These are phyloP conservation scores for Glomus cerebriforme DNA, from an alignment of 192 early-diverging fungal species.

Conservation along the genomic window DNA sequence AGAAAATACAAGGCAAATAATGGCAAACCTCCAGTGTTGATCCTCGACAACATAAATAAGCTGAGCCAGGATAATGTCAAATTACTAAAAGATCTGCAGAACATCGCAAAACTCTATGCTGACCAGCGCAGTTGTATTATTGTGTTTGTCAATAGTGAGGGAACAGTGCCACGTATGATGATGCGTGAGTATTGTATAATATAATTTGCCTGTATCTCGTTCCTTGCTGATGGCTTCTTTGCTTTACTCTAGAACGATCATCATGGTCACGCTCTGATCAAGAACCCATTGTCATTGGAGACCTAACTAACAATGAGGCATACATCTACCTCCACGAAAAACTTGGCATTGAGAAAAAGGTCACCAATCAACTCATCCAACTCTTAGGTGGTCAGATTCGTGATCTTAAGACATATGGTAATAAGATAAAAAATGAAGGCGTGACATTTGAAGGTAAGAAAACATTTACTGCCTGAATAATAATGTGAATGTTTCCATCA, in stretches of 20 bases:
- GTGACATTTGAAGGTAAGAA: constrained; percentile 21
- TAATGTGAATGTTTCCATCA: constrained; percentile 27
- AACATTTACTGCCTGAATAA: constrained; percentile 24
- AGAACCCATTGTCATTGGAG: constrained; percentile 10
- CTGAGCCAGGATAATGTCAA: constrained; percentile 22
- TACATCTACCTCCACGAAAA: constrained; percentile 19
- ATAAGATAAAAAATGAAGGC: constrained; percentile 2
- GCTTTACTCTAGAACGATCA: constrained; percentile 28
- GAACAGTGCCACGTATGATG: constrained; percentile 16
- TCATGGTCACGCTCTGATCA: constrained; percentile 12
- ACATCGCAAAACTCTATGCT: constrained; percentile 24
- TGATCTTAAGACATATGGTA: constrained; percentile 26
- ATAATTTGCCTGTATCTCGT: constrained; percentile 25
- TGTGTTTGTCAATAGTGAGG: constrained; percentile 30
- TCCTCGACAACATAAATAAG: constrained; percentile 28
- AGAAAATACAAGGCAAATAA: constrained; percentile 25
- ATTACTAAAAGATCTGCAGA: constrained; percentile 18
- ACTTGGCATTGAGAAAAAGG: constrained; percentile 25
- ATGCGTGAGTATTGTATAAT: constrained; percentile 24
- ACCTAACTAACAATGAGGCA: constrained; percentile 22
- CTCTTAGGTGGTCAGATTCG: constrained; percentile 20
- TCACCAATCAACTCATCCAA: constrained; percentile 20
- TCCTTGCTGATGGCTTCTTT: constrained; percentile 19
- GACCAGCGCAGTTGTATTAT: constrained; percentile 14
- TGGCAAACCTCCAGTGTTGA: constrained; percentile 29